Percentiles rank a stretch among this genome's conserved stretches.
Evolutionary conservation across 768 basidiomycete species (phyloP).

Genomic region (Tricholoma matsutake): DNA sequence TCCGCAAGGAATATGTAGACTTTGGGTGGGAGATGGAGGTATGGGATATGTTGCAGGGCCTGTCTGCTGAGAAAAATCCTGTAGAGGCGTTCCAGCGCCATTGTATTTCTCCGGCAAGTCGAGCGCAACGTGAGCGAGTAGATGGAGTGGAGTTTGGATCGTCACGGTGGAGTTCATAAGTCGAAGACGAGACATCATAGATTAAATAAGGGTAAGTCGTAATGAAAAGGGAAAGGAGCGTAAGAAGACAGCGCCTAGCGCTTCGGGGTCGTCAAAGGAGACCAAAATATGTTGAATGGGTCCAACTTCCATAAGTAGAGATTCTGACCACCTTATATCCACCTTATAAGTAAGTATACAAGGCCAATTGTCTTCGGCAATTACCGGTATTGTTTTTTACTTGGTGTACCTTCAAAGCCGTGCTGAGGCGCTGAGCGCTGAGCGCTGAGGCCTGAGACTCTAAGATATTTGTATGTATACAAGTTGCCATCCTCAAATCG

Average conservation of each 20-base stretch:
- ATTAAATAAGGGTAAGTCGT: conserved; percentile 22
- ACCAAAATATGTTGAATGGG: conserved; percentile 13
- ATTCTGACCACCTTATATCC: conserved; percentile 11
- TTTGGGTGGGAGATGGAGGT: conserved; percentile 13
- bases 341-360: conserved; percentile 9
- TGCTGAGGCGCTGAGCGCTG: no score
- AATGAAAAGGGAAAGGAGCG: conserved; percentile 18
- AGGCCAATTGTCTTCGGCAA: conserved; percentile 25
- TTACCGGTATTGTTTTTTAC: conserved; percentile 39
- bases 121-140: conserved; percentile 35
- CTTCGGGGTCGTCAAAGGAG: conserved; percentile 18
- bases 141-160: conserved; percentile 31
- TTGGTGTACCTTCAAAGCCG: no score
- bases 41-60: not conserved
- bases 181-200: conserved; percentile 26
- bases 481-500: no score
- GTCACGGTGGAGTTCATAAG: conserved; percentile 17
- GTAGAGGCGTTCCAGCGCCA: conserved; percentile 2
- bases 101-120: conserved; percentile 18
- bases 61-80: not conserved
- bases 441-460: no score
- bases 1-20: conserved; percentile 23
- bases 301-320: conserved; percentile 8
- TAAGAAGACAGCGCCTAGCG: conserved; percentile 32
- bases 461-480: not conserved